Evolutionary conservation across 352 stramenopile species (phyloP).

Genomic region (Globisporangium recalcitrans): DNA sequence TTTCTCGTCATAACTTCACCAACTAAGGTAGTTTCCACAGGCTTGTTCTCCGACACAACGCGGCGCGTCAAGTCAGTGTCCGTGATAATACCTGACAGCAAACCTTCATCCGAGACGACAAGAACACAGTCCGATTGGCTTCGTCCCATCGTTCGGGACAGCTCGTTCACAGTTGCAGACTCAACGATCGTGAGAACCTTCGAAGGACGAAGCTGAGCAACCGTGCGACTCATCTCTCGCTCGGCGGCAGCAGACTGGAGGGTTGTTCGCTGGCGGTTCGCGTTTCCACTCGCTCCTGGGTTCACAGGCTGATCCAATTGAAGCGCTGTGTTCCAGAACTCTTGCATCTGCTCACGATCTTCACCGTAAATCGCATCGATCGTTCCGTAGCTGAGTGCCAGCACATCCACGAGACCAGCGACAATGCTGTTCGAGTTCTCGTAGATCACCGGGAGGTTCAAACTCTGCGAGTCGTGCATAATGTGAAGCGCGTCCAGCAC

Average conservation of each 20-base stretch:
- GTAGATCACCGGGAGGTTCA: slow-evolving; percentile 77
- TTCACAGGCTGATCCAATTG: slow-evolving; percentile 70
- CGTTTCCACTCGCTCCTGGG: slow-evolving; percentile 26
- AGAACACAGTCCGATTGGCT: slow-evolving; percentile 92
- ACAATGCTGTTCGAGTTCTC: slow-evolving; percentile 56
- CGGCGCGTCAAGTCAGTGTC: slow-evolving; percentile 87
- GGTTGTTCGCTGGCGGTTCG: slow-evolving; percentile 45
- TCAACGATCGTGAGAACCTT: slow-evolving; percentile 88
- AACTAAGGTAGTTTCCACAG: slow-evolving; percentile 62
- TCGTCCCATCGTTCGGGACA: slow-evolving; percentile 84
- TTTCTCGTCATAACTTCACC: slow-evolving; percentile 82
- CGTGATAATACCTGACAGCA: slow-evolving; percentile 94
- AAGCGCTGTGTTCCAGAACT: slow-evolving; percentile 86
- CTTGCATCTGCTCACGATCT: slow-evolving; percentile 84
- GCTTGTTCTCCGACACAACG: slow-evolving; percentile 75
- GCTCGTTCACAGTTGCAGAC: slow-evolving; percentile 76
- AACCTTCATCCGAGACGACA: slow-evolving; percentile 85
- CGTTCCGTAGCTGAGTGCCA: slow-evolving; percentile 82
- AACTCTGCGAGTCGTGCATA: slow-evolving; percentile 81
- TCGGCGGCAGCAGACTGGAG: slow-evolving; percentile 49
- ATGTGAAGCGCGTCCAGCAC: slow-evolving; percentile 87
- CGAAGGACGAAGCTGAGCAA: slow-evolving; percentile 71
- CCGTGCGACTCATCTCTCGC: slow-evolving; percentile 73
- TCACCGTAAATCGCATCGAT: slow-evolving; percentile 87
- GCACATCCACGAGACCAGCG: slow-evolving; percentile 78